Percentiles rank a stretch among this genome's conserved stretches.
phyloP scores from a whole-genome alignment of 495 filamentous ascomycete species.

The Ascodesmis nigricans region DNA sequence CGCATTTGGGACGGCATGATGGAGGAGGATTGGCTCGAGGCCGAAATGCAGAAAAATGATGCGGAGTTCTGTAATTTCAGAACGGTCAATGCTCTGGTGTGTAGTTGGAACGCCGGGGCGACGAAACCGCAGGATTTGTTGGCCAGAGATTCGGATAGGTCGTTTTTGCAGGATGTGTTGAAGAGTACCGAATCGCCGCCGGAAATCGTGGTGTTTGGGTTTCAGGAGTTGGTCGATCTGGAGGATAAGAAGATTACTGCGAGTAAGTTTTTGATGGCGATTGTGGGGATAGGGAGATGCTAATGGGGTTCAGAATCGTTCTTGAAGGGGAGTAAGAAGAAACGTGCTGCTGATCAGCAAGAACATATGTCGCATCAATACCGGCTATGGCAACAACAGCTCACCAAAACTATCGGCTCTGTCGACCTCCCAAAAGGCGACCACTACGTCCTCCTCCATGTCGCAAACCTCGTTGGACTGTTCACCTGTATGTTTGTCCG shows the following conservation, averaged over 20 bases:
- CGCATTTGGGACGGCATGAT: slow-evolving; percentile 84
- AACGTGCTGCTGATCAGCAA: slow-evolving; percentile 53
- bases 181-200: slow-evolving; percentile 52
- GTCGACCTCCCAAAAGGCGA: slow-evolving; percentile 56
- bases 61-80: slow-evolving; percentile 64
- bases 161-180: slow-evolving; percentile 57
- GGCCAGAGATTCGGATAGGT: slow-evolving; percentile 38
- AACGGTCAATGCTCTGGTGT: slow-evolving; percentile 48
- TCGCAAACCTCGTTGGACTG: slow-evolving; percentile 70
- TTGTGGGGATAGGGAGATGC: background rate
- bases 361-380: slow-evolving; percentile 97
- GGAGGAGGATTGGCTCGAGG: slow-evolving; percentile 80
- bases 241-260: slow-evolving; percentile 94
- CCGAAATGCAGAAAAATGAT: slow-evolving; percentile 65
- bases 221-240: slow-evolving; percentile 89
- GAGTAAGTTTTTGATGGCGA: slow-evolving; percentile 31
- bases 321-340: slow-evolving; percentile 57
- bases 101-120: slow-evolving; percentile 96
- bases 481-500: slow-evolving; percentile 94
- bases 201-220: slow-evolving; percentile 87
- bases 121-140: slow-evolving; percentile 63
- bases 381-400: slow-evolving; percentile 79
- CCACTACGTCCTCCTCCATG: slow-evolving; percentile 69
- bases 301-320: slow-evolving; percentile 36
- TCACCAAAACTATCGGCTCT: slow-evolving; percentile 59